phyloP scores from a whole-genome alignment of 2,329 filamentous ascomycete genomes.

The Penicillium sp. region DNA sequence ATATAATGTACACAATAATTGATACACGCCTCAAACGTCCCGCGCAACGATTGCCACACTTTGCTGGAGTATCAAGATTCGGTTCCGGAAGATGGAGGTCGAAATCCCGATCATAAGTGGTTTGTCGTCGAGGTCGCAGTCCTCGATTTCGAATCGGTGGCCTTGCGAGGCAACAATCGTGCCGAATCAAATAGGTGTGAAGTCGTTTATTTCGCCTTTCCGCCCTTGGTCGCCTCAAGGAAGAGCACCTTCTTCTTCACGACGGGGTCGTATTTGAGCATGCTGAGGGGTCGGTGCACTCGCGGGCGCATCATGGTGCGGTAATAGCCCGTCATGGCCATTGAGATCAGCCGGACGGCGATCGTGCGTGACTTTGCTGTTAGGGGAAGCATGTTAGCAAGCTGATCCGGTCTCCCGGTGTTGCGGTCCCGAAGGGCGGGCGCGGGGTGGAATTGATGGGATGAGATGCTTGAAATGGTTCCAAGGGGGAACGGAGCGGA shows the following conservation, averaged over 20 bases:
- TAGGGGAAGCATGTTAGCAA: constrained; percentile 10
- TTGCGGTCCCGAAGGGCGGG: background rate
- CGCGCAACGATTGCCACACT: background rate
- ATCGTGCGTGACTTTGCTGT: constrained; percentile 88
- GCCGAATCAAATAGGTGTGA: background rate
- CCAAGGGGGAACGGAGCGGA: background rate
- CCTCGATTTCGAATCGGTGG: background rate
- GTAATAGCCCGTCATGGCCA: constrained; percentile 99
- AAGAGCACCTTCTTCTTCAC: constrained; percentile 96
- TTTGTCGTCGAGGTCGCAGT: background rate
- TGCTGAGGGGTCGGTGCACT: constrained; percentile 78
- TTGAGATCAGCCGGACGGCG: constrained; percentile 89
- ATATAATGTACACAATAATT: constrained; percentile 27
- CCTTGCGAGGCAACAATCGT: background rate
- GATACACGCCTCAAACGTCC: constrained; percentile 6
- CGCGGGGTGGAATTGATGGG: background rate
- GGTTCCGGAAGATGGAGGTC: background rate
- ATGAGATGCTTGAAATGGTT: background rate
- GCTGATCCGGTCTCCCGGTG: background rate
- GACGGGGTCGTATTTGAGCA: constrained; percentile 98
- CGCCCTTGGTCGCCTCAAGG: constrained; percentile 83
- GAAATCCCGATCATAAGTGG: background rate
- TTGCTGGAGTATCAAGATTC: background rate
- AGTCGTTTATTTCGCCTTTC: constrained; percentile 47
- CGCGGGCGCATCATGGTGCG: constrained; percentile 85